Evolutionary conservation across 345 rosid species (phyloP).

Genomic region (Eucalyptus curtisii): DNA sequence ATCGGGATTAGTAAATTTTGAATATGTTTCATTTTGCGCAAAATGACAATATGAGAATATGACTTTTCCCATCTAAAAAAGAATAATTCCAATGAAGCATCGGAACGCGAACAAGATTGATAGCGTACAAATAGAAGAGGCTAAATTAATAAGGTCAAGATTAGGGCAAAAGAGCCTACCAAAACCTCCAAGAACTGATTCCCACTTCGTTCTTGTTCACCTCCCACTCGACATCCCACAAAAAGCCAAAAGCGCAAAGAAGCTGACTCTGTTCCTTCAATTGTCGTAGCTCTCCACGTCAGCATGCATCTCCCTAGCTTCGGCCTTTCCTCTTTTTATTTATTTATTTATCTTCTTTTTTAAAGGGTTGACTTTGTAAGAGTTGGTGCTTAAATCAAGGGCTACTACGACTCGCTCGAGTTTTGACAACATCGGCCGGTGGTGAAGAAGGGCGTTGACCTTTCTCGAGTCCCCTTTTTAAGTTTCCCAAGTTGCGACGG

Average conservation of each 20-base stretch:
- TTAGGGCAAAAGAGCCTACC: background rate
- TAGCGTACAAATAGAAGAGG: background rate
- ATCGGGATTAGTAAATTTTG: background rate
- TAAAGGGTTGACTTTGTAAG: background rate
- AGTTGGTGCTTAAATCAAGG: background rate
- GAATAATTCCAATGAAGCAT: accelerated
- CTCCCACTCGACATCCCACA: background rate
- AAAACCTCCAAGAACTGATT: background rate
- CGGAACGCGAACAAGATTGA: background rate
- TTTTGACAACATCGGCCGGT: background rate
- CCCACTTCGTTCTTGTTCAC: background rate
- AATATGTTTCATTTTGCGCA: accelerated
- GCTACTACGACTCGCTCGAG: background rate
- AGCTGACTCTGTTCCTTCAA: no score
- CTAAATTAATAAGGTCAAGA: background rate
- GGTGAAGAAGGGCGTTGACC: background rate
- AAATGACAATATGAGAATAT: background rate
- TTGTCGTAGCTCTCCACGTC: background rate
- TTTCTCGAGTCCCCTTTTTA: background rate
- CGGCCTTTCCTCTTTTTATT: background rate
- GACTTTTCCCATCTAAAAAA: no score
- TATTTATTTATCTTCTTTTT: background rate
- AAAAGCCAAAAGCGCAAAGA: background rate
- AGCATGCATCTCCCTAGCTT: background rate
- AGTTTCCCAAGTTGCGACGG: background rate